A percentile compares a stretch with the other conserved stretches of the same genome.
phyloP scores from a whole-genome alignment of 371 early-diverging fungal genomes.

The Syncephalis fuscata region DNA sequence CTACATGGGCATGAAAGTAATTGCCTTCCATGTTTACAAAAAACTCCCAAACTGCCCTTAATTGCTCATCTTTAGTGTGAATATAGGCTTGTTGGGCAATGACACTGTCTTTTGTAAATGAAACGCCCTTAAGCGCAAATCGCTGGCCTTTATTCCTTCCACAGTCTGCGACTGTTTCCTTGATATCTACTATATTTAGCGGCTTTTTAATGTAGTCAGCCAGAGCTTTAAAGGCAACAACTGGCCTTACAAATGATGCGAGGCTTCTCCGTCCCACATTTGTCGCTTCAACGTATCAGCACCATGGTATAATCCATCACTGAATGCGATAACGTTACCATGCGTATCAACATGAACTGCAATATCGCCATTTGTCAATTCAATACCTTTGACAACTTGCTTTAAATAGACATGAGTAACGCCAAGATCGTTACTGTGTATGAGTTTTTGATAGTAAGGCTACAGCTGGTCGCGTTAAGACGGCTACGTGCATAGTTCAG shows the following conservation, averaged over 20 bases:
- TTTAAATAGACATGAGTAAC: conserved; percentile 28
- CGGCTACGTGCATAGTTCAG: too few relatives aligned
- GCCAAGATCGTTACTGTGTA: conserved; percentile 4
- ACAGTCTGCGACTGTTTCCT: too few relatives aligned
- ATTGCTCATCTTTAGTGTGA: not conserved
- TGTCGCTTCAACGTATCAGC: too few relatives aligned
- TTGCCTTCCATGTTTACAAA: conserved; percentile 70
- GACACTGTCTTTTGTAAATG: not conserved
- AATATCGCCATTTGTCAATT: conserved; percentile 18
- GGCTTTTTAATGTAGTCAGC: too few relatives aligned
- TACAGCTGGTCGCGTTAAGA: not conserved
- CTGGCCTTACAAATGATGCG: too few relatives aligned
- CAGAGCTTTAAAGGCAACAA: too few relatives aligned
- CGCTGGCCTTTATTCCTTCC: too few relatives aligned
- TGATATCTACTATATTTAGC: too few relatives aligned
- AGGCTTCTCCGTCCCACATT: too few relatives aligned
- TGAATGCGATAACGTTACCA: too few relatives aligned
- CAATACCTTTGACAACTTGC: conserved; percentile 18
- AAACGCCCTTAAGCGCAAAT: not conserved
- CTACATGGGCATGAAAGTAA: conserved; percentile 78
- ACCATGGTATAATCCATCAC: too few relatives aligned
- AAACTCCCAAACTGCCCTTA: conserved; percentile 63
- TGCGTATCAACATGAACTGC: not conserved
- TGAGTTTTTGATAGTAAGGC: not conserved
- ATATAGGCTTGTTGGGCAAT: not conserved